Evolutionary conservation across 2,329 filamentous ascomycete species (phyloP).

Genomic region (Pyricularia pennisetigena): DNA sequence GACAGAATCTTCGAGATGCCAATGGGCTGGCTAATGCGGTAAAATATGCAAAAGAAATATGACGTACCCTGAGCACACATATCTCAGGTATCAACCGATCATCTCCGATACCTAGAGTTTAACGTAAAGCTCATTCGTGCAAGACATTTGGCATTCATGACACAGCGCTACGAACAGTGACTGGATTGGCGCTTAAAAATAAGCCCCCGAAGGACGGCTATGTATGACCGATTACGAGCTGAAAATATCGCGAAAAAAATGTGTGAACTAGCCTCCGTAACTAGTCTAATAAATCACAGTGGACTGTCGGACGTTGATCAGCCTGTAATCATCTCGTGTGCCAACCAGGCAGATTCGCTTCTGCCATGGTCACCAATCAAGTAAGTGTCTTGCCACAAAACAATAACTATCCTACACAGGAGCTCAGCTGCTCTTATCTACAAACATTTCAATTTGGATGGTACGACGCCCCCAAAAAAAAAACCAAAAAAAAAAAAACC

Average conservation of each 20-base stretch:
- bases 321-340: background rate
- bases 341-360: background rate
- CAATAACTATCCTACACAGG: background rate
- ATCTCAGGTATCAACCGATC: background rate
- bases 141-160: background rate
- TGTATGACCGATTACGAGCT: background rate
- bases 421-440: background rate
- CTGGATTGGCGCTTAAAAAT: background rate
- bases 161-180: background rate
- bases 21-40: background rate
- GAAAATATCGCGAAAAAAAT: background rate
- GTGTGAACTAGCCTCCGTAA: background rate
- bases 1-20: background rate
- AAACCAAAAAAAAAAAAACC: too few species aligned
- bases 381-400: background rate
- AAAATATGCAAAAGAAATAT: background rate
- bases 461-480: too few species aligned
- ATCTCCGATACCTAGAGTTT: background rate
- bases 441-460: background rate
- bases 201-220: background rate
- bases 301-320: background rate
- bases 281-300: background rate
- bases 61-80: background rate
- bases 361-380: background rate
- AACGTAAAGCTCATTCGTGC: background rate